phyloP scores from a whole-genome alignment of 139 green algal species.

The Asterochloris sp. region DNA sequence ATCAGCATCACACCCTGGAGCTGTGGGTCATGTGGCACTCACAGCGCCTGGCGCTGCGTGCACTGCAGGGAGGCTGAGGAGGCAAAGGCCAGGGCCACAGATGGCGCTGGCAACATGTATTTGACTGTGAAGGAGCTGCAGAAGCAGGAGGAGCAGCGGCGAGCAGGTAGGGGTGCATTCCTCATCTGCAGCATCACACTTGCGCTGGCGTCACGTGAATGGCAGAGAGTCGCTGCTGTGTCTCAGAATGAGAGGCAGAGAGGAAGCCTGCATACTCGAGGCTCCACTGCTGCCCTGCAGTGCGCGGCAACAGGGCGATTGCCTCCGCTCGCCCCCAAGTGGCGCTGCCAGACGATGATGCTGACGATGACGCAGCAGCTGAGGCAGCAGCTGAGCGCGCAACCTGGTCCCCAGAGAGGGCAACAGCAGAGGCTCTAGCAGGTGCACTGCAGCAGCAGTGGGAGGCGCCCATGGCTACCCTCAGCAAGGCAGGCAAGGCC shows the following conservation, averaged over 20 bases:
- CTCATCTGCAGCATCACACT: too few species aligned
- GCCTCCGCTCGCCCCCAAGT: background rate
- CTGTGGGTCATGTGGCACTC: too few species aligned
- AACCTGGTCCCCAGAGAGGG: slow-evolving; percentile 42
- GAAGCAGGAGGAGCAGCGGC: slow-evolving; percentile 39
- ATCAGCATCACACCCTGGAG: background rate
- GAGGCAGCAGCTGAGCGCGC: slow-evolving; percentile 29
- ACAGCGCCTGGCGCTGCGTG: background rate
- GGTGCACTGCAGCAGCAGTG: slow-evolving; percentile 43
- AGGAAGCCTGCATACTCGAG: background rate
- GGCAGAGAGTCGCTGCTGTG: too few species aligned
- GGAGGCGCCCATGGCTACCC: slow-evolving; percentile 56
- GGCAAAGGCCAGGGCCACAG: slow-evolving; percentile 39
- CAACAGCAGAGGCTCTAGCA: slow-evolving; percentile 54
- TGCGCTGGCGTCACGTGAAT: too few species aligned
- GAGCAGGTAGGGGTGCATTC: slow-evolving; percentile 23
- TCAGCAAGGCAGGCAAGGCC: slow-evolving; percentile 61
- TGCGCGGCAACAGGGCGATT: background rate
- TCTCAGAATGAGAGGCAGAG: too few species aligned
- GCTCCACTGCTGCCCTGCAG: slow-evolving; percentile 2
- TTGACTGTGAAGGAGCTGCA: slow-evolving; percentile 59
- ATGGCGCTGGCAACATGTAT: slow-evolving; percentile 59
- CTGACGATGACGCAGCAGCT: slow-evolving; percentile 27
- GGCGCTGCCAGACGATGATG: background rate
- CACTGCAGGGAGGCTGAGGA: slow-evolving; percentile 53